Percentiles rank a stretch among this genome's conserved stretches.
Evolutionary conservation across 1,284 basidiomycete genomes (phyloP).

Genomic region (Marasmius fiardii): DNA sequence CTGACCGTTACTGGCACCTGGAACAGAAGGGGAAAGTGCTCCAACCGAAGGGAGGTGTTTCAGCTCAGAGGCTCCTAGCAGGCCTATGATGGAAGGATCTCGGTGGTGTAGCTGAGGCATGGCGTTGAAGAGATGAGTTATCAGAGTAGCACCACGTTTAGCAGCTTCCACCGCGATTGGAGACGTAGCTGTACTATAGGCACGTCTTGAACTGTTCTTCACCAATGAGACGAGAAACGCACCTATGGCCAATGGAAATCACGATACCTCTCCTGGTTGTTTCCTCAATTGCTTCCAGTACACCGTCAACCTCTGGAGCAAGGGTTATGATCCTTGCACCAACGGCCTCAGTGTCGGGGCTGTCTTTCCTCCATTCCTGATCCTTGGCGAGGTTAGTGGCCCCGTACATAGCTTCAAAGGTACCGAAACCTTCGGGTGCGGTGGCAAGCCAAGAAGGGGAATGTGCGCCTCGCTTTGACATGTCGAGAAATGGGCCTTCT

Average conservation of each 20-base stretch:
- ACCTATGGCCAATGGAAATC: conserved; percentile 88
- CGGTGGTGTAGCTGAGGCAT: conserved; percentile 87
- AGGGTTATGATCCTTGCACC: conserved; percentile 84
- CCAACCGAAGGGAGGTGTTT: conserved; percentile 6
- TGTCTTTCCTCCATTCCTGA: conserved; percentile 51
- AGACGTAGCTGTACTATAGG: conserved; percentile 55
- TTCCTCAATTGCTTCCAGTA: conserved; percentile 64
- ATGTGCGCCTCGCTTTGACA: conserved; percentile 80
- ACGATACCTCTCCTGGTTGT: conserved; percentile 67
- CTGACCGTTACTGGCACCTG: conserved; percentile 17
- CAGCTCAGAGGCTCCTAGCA: conserved; percentile 68
- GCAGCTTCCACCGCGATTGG: conserved; percentile 68
- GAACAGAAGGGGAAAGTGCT: conserved; percentile 6
- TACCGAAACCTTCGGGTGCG: conserved; percentile 57
- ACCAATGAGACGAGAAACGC: conserved; percentile 15
- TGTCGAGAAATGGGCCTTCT: conserved; percentile 85
- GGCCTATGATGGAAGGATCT: conserved; percentile 83
- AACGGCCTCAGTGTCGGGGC: conserved; percentile 38
- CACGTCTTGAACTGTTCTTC: not conserved
- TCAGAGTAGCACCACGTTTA: conserved; percentile 70
- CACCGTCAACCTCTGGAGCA: conserved; percentile 83
- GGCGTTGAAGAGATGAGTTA: conserved; percentile 92
- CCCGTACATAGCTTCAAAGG: conserved; percentile 78
- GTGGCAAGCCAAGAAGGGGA: conserved; percentile 63
- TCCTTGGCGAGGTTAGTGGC: conserved; percentile 52